phyloP scores from a whole-genome alignment of 1,139 yeast species.

The Taiozyma sp. region DNA sequence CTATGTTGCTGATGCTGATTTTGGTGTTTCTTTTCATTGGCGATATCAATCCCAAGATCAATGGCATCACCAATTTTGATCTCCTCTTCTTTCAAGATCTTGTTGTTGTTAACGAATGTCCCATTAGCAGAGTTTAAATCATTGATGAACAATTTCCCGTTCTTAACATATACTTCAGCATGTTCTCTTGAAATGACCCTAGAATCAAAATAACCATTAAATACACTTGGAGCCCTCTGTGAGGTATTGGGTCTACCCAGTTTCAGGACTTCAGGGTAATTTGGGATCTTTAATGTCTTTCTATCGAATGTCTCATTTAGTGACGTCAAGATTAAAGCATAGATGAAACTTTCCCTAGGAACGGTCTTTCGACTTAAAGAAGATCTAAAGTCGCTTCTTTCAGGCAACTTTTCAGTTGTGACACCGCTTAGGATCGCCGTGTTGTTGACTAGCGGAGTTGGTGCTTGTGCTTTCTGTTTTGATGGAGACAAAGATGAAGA shows the following conservation, averaged over 20 bases:
- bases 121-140: slow-evolving; percentile 94
- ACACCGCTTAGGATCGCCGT: background rate
- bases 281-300: slow-evolving; percentile 76
- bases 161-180: slow-evolving; percentile 74
- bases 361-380: background rate
- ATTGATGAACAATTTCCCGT: slow-evolving; percentile 68
- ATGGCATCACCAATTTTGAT: slow-evolving; percentile 72
- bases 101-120: slow-evolving; percentile 77
- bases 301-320: slow-evolving; percentile 79
- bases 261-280: slow-evolving; percentile 76
- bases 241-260: slow-evolving; percentile 83
- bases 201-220: slow-evolving; percentile 93
- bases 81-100: slow-evolving; percentile 60
- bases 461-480: background rate
- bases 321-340: slow-evolving; percentile 64
- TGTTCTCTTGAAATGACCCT: slow-evolving; percentile 90
- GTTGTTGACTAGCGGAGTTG: background rate
- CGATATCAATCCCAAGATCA: slow-evolving; percentile 90
- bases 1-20: slow-evolving; percentile 58
- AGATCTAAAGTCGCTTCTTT: background rate
- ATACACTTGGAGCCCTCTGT: slow-evolving; percentile 66
- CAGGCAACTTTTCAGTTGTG: background rate
- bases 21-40: slow-evolving; percentile 54
- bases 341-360: slow-evolving; percentile 27
- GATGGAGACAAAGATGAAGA: background rate